Base-by-base conservation (phyloP, 805 yeast genomes). In the Lipomyces yamadae region DNA sequence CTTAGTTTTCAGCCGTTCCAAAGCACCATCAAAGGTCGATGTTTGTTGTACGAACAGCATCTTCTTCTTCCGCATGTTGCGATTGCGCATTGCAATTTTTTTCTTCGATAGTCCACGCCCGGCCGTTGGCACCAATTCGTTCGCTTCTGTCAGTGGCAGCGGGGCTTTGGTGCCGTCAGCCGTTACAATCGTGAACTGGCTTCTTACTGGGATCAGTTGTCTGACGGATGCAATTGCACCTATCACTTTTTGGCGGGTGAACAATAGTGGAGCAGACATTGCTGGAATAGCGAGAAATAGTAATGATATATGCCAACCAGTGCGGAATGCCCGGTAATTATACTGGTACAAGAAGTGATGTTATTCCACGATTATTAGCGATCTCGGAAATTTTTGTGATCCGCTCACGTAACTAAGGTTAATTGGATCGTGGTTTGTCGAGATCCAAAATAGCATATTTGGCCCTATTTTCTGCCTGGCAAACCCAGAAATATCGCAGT, bases 191-290 rank as follows among this genome's bases (percentile, higher is more conserved):
- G 29, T 37, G 52, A 32, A 29, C 35, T 24, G 48, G 48, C 15
- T 42, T n/a, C 48, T 2, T 7, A 15, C 48, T 0, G 24, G 39
- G 39, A 13, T 7, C 4, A 42, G 48, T 42, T 24, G 48, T n/a
- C 48, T 42, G 24, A 42, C 24, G 24, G 48, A 42, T n/a, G 24
- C 48, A 42, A 42, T 42, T n/a, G 34, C 24, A 13, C 53, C 34
- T 3, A 29, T 33, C 53, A 52, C 35, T 37, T 53, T 10, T 18
- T 37, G 45, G 34, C 62, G 39, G 30, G 53, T 32, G 18, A 39
- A 55, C 18, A 34, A 37, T 2, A 58, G 60, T 11, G 35, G 30
- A 32, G 39, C 33, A 34, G 60, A 39, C 60, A 58, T 58, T 15
- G 24, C 54, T 42, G 11, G 24, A n/a, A 2, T 15, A 15, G 48